Base-by-base conservation (phyloP, 108 stramenopile genomes). In the Mediolabrus comicus region DNA sequence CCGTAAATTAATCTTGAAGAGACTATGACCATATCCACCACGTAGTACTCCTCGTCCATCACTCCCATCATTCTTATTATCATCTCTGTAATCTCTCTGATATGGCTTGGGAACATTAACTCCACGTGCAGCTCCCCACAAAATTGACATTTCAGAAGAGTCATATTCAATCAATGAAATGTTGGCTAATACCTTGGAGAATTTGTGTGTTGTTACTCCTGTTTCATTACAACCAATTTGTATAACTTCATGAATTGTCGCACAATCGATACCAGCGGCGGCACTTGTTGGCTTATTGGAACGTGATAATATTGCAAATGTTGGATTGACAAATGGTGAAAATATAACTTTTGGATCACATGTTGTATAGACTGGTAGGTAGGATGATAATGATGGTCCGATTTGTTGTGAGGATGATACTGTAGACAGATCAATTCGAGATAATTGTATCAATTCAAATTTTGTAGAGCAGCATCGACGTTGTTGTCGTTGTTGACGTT, bases 1-100 rank as follows among this genome's bases (percentile, higher is more conserved):
- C 36, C 88, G 73, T 54, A 91, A 67, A 79, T 94, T 84, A 16
- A 94, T 80, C 14, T 72, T 68, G 71, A 81, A 89, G 6, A 93
- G 75, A 13, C 85, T 81, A 29, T 71, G 75, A 60, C 88, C 92
- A 30, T 76, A 76, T 35, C 75, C 77, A 43, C 41, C 41, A n/a
- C 41, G 41, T 13, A 43, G 13, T 19, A 13, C 19, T 19, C 41
- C 41, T 17, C 36, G 2, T 13, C 41, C 38, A 13, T 39, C n/a
- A n/a, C n/a, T n/a, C n/a, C n/a, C n/a, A n/a, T n/a, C n/a, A n/a
- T n/a, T n/a, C n/a, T n/a, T 8, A 39, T 39, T 43, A 17, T 19
- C 41, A 17, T 43, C 41, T 43, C 6, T 43, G 41, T n/a, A n/a
- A n/a, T 43, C 41, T 43, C 19, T 43, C 4, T 19, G 16, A 13